Evolutionary conservation across 1,284 basidiomycete species (phyloP).

Genomic region (Fomitiporia mediterranea): DNA sequence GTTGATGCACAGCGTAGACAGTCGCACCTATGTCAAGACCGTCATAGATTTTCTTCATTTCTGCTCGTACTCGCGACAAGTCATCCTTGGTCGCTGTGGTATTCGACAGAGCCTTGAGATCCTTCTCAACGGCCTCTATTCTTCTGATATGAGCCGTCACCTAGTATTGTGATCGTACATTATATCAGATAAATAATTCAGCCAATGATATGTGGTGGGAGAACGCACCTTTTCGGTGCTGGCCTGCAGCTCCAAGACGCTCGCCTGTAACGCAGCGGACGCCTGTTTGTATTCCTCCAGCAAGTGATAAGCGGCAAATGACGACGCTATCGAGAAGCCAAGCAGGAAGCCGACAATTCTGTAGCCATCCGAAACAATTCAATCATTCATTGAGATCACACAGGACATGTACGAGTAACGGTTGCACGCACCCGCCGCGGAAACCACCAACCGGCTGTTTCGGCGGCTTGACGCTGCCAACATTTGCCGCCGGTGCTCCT

Average conservation of each 20-base stretch:
- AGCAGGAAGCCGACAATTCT: conserved; percentile 87
- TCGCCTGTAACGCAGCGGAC: conserved; percentile 76
- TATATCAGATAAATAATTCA: neutral
- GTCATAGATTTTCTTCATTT: conserved; percentile 84
- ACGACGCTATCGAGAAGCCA: conserved; percentile 82
- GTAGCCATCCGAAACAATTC: neutral
- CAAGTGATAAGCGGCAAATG: conserved; percentile 82
- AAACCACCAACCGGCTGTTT: conserved; percentile 83
- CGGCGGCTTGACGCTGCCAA: conserved; percentile 53
- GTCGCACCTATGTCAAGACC: conserved; percentile 67
- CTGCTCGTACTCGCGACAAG: conserved; percentile 64
- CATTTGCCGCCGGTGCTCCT: conserved; percentile 45
- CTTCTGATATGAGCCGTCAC: conserved; percentile 80
- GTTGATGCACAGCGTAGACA: neutral
- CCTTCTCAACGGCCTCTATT: conserved; percentile 86
- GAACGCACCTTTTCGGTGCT: conserved; percentile 72
- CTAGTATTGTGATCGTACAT: conserved; percentile 39
- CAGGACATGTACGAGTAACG: conserved; percentile 19
- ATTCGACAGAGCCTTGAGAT: conserved; percentile 71
- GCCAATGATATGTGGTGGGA: neutral
- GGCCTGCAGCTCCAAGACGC: conserved; percentile 80
- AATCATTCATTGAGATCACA: neutral
- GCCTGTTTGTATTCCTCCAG: conserved; percentile 89
- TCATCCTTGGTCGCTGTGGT: conserved; percentile 74
- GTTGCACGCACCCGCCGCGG: conserved; percentile 66